Base-by-base conservation (phyloP, 352 stramenopile genomes). In the Elongisporangium prolatum region DNA sequence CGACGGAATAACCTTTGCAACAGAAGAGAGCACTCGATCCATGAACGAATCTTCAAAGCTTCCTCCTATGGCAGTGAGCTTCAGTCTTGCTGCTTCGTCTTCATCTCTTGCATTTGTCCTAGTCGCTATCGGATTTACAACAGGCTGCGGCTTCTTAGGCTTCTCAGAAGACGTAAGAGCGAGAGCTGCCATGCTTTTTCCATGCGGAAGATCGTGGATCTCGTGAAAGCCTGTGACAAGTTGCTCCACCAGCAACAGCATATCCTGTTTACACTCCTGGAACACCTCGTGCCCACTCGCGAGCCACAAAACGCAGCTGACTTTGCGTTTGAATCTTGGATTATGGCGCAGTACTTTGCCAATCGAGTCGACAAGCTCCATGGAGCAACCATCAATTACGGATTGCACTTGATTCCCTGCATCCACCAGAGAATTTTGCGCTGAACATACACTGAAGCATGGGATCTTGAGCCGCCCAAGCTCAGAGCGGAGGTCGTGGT, bases 181-280 rank as follows among this genome's bases (percentile, higher is more conserved):
- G 0, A 20, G 17, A 44, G 34, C 14, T 44, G 34, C 34, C 34
- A 44, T 44, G 18, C 40, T 28, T 53, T 53, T 74, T 22, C 61
- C 57, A 34, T 84, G 63, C 0, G 67, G 63, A 0, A 87, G 65
- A 49, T 97, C 88, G 54, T 97, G 71, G 2, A 84, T 52, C 60
- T 98, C 94, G 71, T 98, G 93, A 65, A 97, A 98, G 0, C 95
- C 95, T 9, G 91, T 97, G 52, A 97, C 71, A 21, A 98, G 79
- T 56, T 98, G 93, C 66, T 98, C 96, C 6, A 98, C 62, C 11
- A 98, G 68, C 53, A 84, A 34, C 4, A 94, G 72, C 54, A 91
- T 77, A 38, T 93, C 70, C 18, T 91, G 72, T 34, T 96, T 97
- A 62, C 88, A 88, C 59, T 98, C 95, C 65, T 98, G 95, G 55